These are phyloP conservation scores for Aleurites moluccanus DNA, from an alignment of 441 rosid species.

Conservation along the genomic window DNA sequence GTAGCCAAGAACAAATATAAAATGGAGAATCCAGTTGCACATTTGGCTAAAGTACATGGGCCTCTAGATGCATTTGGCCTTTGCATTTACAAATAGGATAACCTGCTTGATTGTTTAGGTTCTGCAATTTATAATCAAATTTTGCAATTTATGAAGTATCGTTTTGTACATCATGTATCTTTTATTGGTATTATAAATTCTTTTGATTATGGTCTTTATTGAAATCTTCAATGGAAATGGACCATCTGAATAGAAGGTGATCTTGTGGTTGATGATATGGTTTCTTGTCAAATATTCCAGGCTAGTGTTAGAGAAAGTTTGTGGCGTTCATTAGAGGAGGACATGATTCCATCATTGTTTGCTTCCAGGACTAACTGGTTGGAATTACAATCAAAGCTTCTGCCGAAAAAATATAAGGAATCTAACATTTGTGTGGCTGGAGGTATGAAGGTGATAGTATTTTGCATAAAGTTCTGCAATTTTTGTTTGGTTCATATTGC, in stretches of 20 bases:
- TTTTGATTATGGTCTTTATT: background rate
- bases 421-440: conserved; percentile 96
- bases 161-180: background rate
- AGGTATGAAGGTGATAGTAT: conserved; percentile 74
- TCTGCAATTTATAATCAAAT: background rate
- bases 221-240: conserved; percentile 14
- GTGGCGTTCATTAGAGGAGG: conserved; percentile 93
- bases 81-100: background rate
- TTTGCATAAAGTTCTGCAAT: conserved; percentile 22
- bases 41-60: too few species aligned
- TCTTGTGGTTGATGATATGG: conserved; percentile 19
- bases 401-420: conserved; percentile 61
- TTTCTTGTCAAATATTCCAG: conserved; percentile 40
- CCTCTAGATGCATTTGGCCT: too few species aligned
- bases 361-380: conserved; percentile 87
- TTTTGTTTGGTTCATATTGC: background rate
- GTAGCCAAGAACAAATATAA: background rate
- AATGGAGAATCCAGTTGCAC: background rate
- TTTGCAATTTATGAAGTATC: background rate
- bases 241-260: conserved; percentile 17
- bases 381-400: conserved; percentile 84
- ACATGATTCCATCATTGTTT: conserved; percentile 75
- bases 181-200: background rate
- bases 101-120: background rate
- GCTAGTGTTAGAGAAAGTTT: conserved; percentile 68